Conservation (phyloP, 805 yeast genomes). For the Suhomyces pyralidae region DNA sequence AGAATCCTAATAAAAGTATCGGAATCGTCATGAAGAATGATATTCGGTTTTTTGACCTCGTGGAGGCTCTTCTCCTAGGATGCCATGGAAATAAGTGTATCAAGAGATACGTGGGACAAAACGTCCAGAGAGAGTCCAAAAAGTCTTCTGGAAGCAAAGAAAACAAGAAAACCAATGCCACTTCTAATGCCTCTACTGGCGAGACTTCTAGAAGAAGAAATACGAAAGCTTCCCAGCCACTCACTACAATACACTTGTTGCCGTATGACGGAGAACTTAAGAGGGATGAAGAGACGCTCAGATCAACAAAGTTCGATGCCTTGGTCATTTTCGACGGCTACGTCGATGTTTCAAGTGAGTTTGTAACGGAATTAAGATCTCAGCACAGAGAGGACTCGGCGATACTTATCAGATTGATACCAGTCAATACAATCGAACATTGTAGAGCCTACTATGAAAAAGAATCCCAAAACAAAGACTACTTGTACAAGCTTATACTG, state of each 20-base stretch:
- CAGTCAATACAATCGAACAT: conserved; percentile 83
- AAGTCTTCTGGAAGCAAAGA: conserved; percentile 9
- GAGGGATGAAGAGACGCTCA: conserved; percentile 22
- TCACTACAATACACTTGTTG: conserved; percentile 12
- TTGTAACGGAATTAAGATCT: conserved; percentile 23
- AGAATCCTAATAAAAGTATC: conserved; percentile 42
- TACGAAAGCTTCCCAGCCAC: not conserved
- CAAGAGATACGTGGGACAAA: conserved; percentile 59
- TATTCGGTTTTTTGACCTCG: conserved; percentile 61
- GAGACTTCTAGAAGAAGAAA: not conserved
- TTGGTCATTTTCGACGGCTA: conserved; percentile 63
- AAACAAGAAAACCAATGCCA: not conserved
- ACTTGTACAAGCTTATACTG: conserved; percentile 68
- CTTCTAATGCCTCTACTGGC: not conserved
- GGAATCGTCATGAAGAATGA: conserved; percentile 71
- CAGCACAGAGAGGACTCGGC: conserved; percentile 34
- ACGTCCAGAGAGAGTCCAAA: conserved; percentile 48
- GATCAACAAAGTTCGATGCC: conserved; percentile 47
- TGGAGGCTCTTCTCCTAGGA: conserved; percentile 70
- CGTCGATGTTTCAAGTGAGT: conserved; percentile 41
- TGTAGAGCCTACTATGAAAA: conserved; percentile 50
- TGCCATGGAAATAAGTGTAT: conserved; percentile 45
- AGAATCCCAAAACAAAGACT: conserved; percentile 25
- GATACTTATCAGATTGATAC: conserved; percentile 66
- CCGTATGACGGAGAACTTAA: conserved; percentile 14